Base-by-base conservation (phyloP, 208 protist species). In the Phytomonas serpens region DNA sequence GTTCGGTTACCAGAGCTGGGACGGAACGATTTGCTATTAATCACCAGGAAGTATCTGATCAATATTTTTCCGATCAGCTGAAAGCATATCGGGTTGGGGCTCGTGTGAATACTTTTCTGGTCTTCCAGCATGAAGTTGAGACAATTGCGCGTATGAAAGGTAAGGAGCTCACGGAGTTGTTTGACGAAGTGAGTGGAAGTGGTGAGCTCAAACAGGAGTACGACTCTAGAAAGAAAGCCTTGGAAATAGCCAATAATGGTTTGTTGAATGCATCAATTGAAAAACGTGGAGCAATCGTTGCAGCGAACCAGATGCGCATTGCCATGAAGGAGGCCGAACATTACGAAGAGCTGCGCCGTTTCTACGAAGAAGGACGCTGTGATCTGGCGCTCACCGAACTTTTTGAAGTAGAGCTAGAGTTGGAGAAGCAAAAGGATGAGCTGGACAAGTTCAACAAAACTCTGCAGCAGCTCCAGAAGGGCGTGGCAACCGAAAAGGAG, bases 71-170 rank as follows among this genome's bases (percentile, higher is more conserved):
- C n/a, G 72, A 81, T 4, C 40, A 63, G 19, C 81, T 99, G 34
- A 40, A 74, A 30, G 64, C 81, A 57, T 82, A 96, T 72, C 77
- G 85, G 57, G 88, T 99, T 61, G 68, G 97, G 23, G 29, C 29
- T 27, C 94, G 98, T 52, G 89, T 95, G 0, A 88, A 87, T 66
- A 98, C 98, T 67, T 99, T 99, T 71, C 79, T 98, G 27, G 89
- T 99, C 9, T 98, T 97, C 66, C 97, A 99, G 79, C 98, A 99
- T 73, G 97, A 99, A 72, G 97, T 99, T 7, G 91, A 98, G 64
- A 80, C 77, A 2, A 83, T 99, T 4, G 98, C 97, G 4, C 85
- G 90, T n/a, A 98, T 99, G 71, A 92, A 81, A 36, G 89, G 97
- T 27, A 88, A 91, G 66, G 91, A 99, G 70, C 83, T 99, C 23